Evolutionary conservation across 2,329 filamentous ascomycete species (phyloP).

Genomic region (Capronia coronata): DNA sequence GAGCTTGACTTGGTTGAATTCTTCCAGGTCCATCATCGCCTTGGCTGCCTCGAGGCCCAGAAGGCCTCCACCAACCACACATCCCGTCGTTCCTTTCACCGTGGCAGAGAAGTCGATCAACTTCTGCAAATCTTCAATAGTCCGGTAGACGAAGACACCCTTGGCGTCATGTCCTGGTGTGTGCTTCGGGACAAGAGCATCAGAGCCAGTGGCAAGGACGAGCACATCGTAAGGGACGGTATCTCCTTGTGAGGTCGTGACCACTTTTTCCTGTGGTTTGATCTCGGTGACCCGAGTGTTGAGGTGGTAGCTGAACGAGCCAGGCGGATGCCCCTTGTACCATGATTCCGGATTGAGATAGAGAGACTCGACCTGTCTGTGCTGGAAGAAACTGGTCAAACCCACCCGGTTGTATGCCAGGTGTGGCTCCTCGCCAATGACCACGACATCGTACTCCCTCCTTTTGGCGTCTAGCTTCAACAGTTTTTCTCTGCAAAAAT

Average conservation of each 20-base stretch:
- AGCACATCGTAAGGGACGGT: constrained; percentile 70
- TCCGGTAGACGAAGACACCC: constrained; percentile 85
- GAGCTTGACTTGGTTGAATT: constrained; percentile 66
- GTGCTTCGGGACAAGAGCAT: constrained; percentile 65
- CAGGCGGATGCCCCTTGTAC: constrained; percentile 62
- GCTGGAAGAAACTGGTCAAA: constrained; percentile 80
- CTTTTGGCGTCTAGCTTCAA: constrained; percentile 73
- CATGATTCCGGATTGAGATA: constrained; percentile 81
- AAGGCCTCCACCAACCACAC: constrained; percentile 77
- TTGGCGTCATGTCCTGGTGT: constrained; percentile 72
- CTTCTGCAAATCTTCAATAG: constrained; percentile 70
- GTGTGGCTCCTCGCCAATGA: constrained; percentile 82
- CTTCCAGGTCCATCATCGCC: constrained; percentile 78
- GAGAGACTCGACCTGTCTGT: constrained; percentile 76
- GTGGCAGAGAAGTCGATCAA: constrained; percentile 66
- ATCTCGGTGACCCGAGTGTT: constrained; percentile 69
- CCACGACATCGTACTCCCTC: constrained; percentile 71
- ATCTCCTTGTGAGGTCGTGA: constrained; percentile 64
- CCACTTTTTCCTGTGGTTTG: constrained; percentile 55
- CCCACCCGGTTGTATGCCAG: constrained; percentile 88
- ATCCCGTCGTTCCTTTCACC: constrained; percentile 61
- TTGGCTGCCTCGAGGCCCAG: constrained; percentile 84
- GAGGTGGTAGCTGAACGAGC: constrained; percentile 65
- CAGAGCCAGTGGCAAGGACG: constrained; percentile 78
- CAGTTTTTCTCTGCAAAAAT: constrained; percentile 65